Evolutionary conservation across 2,329 filamentous ascomycete species (phyloP), one percentile per base, ranked within the genome.

Genomic region (Trichophyton mentagrophytes): DNA sequence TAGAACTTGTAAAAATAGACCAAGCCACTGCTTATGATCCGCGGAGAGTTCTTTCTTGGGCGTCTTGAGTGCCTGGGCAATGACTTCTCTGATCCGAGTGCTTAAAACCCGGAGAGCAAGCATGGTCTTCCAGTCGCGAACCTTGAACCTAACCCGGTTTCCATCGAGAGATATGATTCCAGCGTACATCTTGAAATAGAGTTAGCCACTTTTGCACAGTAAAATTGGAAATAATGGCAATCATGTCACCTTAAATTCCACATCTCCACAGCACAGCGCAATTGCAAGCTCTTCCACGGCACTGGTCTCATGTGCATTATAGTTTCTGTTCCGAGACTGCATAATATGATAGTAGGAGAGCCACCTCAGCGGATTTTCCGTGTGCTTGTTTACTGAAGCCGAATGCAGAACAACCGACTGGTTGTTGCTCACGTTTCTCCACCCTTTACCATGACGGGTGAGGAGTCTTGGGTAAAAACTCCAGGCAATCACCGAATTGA

Each of bases 271-370:
- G 59, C 96, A 80, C 30, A 99, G 77, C 15, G 88, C 85, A 66
- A 96, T 83, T 9, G 90, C 85, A 65, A 96, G 88, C 49, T 90
- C 86, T 53, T 95, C 87, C 0, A 87, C 85, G 0, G 86, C 83
- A 9, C 86, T 89, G 1, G 89, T 95, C 70, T 95, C 90, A 66
- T 96, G 91, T 0, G 93, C 93, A 65, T 96, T 95, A 66, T 92
- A 89, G 67, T 71, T 79, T 77, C 81, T 82, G 81, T 85, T 89
- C 76, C 78, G 90, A 2, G 88, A 87, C 72, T 96, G 91, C 89
- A 97, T 95, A 65, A 97, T 96, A 71, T 95, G 88, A 75, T 97
- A 97, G 72, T 96, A 99, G 0, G 89, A 93, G 51, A 99, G 77
- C 85, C 89, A 97, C 69, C 85, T 86, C 44, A 90, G 77, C 46